These are phyloP conservation scores for Fomitopsis betulina DNA, from an alignment of 1,284 basidiomycete genomes.

Conservation along the genomic window DNA sequence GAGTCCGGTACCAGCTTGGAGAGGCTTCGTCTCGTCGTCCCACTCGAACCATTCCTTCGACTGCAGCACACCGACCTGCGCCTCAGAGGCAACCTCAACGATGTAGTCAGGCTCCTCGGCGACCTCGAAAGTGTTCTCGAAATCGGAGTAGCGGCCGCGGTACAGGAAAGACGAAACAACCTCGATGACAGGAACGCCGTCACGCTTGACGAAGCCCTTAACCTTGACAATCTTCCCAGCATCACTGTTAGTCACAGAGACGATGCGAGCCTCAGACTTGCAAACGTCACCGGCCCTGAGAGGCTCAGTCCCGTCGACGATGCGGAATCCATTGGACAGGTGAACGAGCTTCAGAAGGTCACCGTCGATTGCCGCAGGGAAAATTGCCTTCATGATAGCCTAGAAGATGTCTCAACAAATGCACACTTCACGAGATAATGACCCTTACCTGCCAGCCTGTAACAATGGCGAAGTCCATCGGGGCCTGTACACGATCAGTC, in stretches of 20 bases:
- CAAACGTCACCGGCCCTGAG: slow-evolving; percentile 88
- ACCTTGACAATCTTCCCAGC: slow-evolving; percentile 94
- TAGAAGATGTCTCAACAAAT: slow-evolving; percentile 27
- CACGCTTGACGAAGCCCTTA: slow-evolving; percentile 79
- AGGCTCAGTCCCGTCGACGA: slow-evolving; percentile 74
- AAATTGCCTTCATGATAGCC: slow-evolving; percentile 97
- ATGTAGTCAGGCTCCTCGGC: slow-evolving; percentile 86
- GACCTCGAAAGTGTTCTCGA: slow-evolving; percentile 93
- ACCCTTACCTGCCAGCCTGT: slow-evolving; percentile 89
- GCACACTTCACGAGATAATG: background rate
- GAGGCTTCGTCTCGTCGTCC: slow-evolving; percentile 80
- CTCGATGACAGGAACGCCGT: slow-evolving; percentile 81
- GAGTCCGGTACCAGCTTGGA: slow-evolving; percentile 77
- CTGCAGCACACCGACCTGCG: slow-evolving; percentile 85
- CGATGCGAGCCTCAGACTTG: slow-evolving; percentile 84
- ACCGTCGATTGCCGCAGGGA: slow-evolving; percentile 88
- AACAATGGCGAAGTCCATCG: slow-evolving; percentile 99
- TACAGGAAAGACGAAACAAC: slow-evolving; percentile 96
- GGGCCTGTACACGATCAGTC: slow-evolving; percentile 71
- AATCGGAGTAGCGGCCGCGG: slow-evolving; percentile 92
- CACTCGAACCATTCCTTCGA: slow-evolving; percentile 99
- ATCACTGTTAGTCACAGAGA: slow-evolving; percentile 88
- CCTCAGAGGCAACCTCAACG: slow-evolving; percentile 73
- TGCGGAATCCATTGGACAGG: slow-evolving; percentile 93
- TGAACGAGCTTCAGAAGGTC: slow-evolving; percentile 96